Evolutionary conservation across 805 yeast genomes (phyloP).

Genomic region (Priceomyces castillae): DNA sequence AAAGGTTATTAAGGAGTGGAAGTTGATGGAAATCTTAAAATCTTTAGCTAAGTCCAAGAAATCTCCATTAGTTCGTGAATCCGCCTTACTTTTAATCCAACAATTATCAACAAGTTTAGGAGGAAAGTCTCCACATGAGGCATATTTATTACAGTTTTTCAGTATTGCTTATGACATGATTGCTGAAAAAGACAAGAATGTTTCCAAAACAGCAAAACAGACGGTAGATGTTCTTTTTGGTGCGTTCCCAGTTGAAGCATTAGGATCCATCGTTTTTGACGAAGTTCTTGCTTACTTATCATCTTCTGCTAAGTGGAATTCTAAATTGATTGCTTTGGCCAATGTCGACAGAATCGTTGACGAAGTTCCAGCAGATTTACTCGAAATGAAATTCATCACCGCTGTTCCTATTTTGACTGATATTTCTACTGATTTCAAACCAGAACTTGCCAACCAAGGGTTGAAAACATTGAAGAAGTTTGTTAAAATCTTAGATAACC

Average conservation of each 20-base stretch:
- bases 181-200: constrained; percentile 85
- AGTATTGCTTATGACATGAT: constrained; percentile 64
- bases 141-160: constrained; percentile 64
- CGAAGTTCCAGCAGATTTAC: constrained; percentile 79
- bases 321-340: constrained; percentile 77
- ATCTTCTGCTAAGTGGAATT: constrained; percentile 91
- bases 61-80: constrained; percentile 72
- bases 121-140: constrained; percentile 71
- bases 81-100: constrained; percentile 64
- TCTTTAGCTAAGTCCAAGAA: constrained; percentile 73
- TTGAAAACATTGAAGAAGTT: constrained; percentile 63
- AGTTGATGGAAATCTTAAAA: constrained; percentile 57
- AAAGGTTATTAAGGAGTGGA: constrained; percentile 58
- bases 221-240: constrained; percentile 71
- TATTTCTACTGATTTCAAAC: constrained; percentile 92
- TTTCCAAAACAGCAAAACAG: constrained; percentile 80
- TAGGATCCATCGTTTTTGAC: constrained; percentile 67
- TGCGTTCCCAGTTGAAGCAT: constrained; percentile 72
- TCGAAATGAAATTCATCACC: constrained; percentile 75
- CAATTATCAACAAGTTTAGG: constrained; percentile 57
- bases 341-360: constrained; percentile 70
- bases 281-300: constrained; percentile 60
- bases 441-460: constrained; percentile 89
- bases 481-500: constrained; percentile 83
- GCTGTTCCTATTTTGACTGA: constrained; percentile 85